Conservation (phyloP, 2,329 filamentous ascomycete genomes). For the Lasiodiplodia citricola region DNA sequence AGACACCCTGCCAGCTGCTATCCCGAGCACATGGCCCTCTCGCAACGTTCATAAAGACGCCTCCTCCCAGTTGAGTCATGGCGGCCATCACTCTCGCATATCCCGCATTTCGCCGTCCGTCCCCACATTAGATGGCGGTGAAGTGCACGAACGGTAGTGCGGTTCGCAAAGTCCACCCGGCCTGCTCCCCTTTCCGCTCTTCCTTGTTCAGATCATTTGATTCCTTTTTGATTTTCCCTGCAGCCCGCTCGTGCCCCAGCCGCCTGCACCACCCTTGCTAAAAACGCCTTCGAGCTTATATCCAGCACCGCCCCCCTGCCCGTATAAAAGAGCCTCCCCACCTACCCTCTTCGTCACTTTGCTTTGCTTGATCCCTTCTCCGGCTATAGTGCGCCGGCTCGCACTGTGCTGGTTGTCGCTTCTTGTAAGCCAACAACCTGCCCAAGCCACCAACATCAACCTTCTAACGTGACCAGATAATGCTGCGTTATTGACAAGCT, state of each 20-base stretch:
- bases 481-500: conserved; percentile 17
- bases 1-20: conserved; percentile 3
- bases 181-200: conserved; percentile 8
- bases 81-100: conserved; percentile 1
- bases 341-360: conserved; percentile 14
- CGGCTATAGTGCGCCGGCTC: conserved; percentile 25
- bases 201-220: conserved; percentile 23
- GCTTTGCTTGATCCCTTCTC: background rate
- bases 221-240: conserved; percentile 16
- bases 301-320: conserved; percentile 7
- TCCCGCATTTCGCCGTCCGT: conserved; percentile 19
- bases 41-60: background rate
- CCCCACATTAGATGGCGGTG: conserved; percentile 26
- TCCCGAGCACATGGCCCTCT: background rate
- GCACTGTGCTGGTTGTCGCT: conserved; percentile 20
- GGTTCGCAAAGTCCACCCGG: conserved; percentile 12
- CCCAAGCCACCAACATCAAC: too few relatives aligned
- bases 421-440: background rate
- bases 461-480: background rate
- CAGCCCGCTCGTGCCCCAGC: conserved; percentile 17
- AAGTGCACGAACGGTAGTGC: conserved; percentile 16
- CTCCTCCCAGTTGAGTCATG: background rate
- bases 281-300: conserved; percentile 17
- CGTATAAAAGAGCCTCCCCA: conserved; percentile 2
- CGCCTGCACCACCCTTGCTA: conserved; percentile 5